phyloP scores from a whole-genome alignment of 164 flowering plant genomes.

The Umbellularia californica region DNA sequence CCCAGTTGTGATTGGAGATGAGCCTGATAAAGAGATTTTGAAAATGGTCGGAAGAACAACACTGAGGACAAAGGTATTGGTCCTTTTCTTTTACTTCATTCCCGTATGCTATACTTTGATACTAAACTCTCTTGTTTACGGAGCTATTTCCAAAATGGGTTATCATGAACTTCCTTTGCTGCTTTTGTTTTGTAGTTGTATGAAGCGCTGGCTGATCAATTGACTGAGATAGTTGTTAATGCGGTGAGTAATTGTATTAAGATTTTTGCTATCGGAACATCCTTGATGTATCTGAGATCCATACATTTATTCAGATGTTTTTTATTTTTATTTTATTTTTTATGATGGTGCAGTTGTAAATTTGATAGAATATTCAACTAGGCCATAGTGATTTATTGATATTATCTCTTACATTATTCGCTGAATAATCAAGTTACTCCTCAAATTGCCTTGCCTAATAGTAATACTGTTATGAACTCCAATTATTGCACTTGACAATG shows the following conservation, averaged over 20 bases:
- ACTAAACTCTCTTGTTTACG: background rate
- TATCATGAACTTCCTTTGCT: background rate
- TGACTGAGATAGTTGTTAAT: conserved; percentile 91
- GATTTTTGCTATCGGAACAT: background rate
- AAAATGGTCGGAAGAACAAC: conserved; percentile 99
- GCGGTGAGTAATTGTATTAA: conserved; percentile 45
- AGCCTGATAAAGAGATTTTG: conserved; percentile 87
- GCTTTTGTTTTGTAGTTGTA: conserved; percentile 49
- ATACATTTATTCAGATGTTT: too few relatives aligned
- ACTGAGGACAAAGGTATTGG: conserved; percentile 81
- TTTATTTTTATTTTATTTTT: too few relatives aligned
- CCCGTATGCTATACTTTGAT: background rate
- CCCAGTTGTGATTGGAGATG: conserved; percentile 83
- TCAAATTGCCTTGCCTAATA: too few relatives aligned
- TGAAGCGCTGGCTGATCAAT: conserved; percentile 90
- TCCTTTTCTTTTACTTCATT: background rate
- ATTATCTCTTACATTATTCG: too few relatives aligned
- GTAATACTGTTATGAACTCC: too few relatives aligned
- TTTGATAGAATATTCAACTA: too few relatives aligned
- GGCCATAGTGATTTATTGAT: too few relatives aligned
- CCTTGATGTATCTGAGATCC: background rate
- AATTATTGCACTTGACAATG: too few relatives aligned
- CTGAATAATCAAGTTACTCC: too few relatives aligned
- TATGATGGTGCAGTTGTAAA: too few relatives aligned
- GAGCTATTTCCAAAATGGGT: background rate